Conservation (phyloP, 163 green algal species). For the Prototheca wickerhamii region DNA sequence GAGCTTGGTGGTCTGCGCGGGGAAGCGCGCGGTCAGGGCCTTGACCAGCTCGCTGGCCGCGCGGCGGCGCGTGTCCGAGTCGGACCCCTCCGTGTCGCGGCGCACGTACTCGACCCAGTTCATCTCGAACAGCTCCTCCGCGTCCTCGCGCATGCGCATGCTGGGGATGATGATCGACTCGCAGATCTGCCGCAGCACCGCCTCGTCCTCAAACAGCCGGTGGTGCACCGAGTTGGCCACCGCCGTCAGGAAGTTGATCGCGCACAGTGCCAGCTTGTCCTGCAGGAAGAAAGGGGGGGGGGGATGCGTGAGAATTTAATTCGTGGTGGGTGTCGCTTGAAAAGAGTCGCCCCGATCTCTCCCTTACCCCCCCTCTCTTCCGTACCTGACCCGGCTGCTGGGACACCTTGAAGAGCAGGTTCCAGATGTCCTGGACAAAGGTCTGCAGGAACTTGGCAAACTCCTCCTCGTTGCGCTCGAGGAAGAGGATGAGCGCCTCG, state of each 20-base stretch:
- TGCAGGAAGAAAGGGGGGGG: constrained; percentile 24
- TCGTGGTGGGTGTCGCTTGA: too few species aligned
- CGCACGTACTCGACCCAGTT: constrained; percentile 86
- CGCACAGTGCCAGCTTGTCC: constrained; percentile 83
- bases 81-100: constrained; percentile 87
- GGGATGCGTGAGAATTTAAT: neutral
- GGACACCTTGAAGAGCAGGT: constrained; percentile 70
- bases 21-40: constrained; percentile 67
- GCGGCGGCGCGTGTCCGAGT: constrained; percentile 86
- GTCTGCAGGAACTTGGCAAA: constrained; percentile 81
- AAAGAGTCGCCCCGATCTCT: too few species aligned
- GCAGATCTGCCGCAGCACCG: constrained; percentile 62
- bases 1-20: constrained; percentile 57
- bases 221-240: constrained; percentile 77
- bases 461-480: constrained; percentile 95
- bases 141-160: constrained; percentile 48
- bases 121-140: constrained; percentile 90
- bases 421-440: constrained; percentile 90
- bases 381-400: neutral
- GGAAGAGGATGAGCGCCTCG: constrained; percentile 83
- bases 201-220: constrained; percentile 65
- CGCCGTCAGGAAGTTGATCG: constrained; percentile 90
- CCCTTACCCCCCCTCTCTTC: neutral
- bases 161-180: constrained; percentile 81
- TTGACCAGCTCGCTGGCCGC: constrained; percentile 88